Evolutionary conservation across 2,329 filamentous ascomycete species (phyloP), one percentile per base, ranked within the genome.

Genomic region (Ciborinia camelliae): DNA sequence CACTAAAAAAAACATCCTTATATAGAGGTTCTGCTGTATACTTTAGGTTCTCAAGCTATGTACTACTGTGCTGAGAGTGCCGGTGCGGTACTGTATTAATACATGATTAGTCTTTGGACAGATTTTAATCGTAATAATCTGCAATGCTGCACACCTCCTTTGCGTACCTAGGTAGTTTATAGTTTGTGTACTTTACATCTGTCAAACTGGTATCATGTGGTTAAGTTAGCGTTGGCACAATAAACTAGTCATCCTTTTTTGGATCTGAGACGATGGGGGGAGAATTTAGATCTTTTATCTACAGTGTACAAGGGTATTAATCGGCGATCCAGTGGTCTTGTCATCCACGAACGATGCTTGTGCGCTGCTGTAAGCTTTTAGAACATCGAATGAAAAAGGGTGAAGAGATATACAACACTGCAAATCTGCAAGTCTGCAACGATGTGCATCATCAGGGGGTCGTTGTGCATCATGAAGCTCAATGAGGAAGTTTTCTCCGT

Each of bases 271-370:
- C 43, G 35, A 35, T 37, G n/a, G n/a, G 45, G 45, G 35, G 51
- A 41, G 32, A 32, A 61, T 50, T 61, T 61, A 61, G 58, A 61
- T 61, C 58, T n/a, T 61, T 35, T 61, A 32, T 61, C 28, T 41
- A 61, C 26, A 37, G 59, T n/a, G 37, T 35, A 45, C 48, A 62
- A 45, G 59, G 59, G 47, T 53, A 45, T 53, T 35, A 53, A 62
- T 62, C 59, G 59, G 59, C 59, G 59, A 62, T 62, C 26, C 59
- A 53, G 15, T 43, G 48, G 26, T 20, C 35, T 41, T 41, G 59
- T 47, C 39, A 59, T 59, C 41, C 41, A 32, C 18, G 20, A 32
- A 30, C 28, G 55, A 62, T 45, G 59, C 48, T 45, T 53, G 59
- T 62, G 48, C 59, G 47, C 35, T n/a, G 26, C 48, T 26, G 26